phyloP scores from a whole-genome alignment of 257 asterid species.

The Coffea canephora region DNA sequence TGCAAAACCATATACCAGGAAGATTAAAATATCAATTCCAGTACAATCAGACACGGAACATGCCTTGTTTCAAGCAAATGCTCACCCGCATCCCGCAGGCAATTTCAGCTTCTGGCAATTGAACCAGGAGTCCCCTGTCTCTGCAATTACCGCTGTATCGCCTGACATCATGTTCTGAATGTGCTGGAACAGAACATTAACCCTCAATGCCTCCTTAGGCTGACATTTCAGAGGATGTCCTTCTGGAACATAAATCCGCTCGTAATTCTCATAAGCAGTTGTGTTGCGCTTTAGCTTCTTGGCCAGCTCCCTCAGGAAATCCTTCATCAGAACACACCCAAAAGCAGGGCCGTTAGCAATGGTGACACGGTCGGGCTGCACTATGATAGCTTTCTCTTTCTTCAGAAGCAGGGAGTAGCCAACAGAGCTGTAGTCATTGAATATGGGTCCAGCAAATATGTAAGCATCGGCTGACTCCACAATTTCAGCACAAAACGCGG shows the following conservation, averaged over 20 bases:
- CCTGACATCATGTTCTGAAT: constrained; percentile 64
- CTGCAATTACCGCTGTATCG: constrained; percentile 72
- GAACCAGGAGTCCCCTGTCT: constrained; percentile 90
- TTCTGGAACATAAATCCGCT: constrained; percentile 65
- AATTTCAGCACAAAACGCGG: constrained; percentile 74
- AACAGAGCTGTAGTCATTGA: constrained; percentile 77
- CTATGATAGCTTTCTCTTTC: constrained; percentile 71
- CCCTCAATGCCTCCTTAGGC: constrained; percentile 66
- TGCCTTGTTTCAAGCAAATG: neutral
- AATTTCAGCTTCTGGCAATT: constrained; percentile 74
- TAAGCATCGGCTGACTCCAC: constrained; percentile 87
- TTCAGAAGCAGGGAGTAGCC: constrained; percentile 81
- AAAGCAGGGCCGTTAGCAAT: constrained; percentile 68
- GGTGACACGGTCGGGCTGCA: constrained; percentile 71
- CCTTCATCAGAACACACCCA: constrained; percentile 78
- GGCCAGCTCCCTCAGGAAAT: constrained; percentile 57
- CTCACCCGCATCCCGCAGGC: constrained; percentile 72
- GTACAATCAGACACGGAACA: neutral
- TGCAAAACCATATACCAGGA: constrained; percentile 18
- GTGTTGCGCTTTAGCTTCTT: constrained; percentile 56
- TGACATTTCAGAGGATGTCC: constrained; percentile 57
- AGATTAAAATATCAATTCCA: neutral
- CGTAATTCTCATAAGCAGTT: constrained; percentile 75
- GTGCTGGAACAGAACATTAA: constrained; percentile 63
- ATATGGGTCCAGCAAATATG: constrained; percentile 74